Percentiles rank a stretch among this genome's conserved stretches.
These are phyloP conservation scores for Cubamyces lactineus DNA, from an alignment of 768 basidiomycete species.

Conservation along the genomic window DNA sequence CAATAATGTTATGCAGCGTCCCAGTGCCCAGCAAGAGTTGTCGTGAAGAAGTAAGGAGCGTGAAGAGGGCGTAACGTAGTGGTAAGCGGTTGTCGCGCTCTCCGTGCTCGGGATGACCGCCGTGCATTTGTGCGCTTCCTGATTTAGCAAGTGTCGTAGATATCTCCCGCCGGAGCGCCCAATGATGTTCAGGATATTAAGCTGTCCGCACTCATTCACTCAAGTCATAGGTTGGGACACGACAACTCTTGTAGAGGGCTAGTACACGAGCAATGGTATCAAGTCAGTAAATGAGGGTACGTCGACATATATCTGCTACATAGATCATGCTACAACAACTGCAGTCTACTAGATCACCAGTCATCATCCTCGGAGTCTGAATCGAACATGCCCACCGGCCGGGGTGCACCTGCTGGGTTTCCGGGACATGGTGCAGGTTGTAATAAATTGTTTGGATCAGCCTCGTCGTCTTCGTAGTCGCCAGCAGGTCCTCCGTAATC, in stretches of 20 bases:
- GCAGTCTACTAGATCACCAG: not conserved
- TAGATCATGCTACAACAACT: not conserved
- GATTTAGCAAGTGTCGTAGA: slow-evolving; percentile 22
- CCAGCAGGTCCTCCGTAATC: not conserved
- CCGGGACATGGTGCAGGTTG: not conserved
- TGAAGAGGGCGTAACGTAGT: slow-evolving; percentile 21
- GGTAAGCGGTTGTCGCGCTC: slow-evolving; percentile 10
- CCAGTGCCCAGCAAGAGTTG: not conserved
- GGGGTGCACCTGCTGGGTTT: not conserved
- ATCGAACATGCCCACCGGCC: slow-evolving; percentile 10
- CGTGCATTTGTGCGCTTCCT: slow-evolving; percentile 23
- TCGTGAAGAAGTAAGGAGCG: slow-evolving; percentile 16
- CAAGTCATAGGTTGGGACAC: too few relatives aligned
- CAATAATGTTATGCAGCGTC: not conserved
- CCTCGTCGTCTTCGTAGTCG: slow-evolving; percentile 12
- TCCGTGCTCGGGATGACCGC: slow-evolving; percentile 11
- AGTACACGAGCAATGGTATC: too few relatives aligned
- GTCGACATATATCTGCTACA: not conserved
- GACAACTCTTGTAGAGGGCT: too few relatives aligned
- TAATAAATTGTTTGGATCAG: slow-evolving; percentile 26
- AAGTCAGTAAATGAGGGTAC: too few relatives aligned
- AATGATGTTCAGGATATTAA: too few relatives aligned
- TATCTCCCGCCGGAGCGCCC: not conserved
- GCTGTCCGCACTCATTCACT: too few relatives aligned
- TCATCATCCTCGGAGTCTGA: slow-evolving; percentile 21